Conservation (phyloP, 345 rosid species). For the Camelina neglecta region DNA sequence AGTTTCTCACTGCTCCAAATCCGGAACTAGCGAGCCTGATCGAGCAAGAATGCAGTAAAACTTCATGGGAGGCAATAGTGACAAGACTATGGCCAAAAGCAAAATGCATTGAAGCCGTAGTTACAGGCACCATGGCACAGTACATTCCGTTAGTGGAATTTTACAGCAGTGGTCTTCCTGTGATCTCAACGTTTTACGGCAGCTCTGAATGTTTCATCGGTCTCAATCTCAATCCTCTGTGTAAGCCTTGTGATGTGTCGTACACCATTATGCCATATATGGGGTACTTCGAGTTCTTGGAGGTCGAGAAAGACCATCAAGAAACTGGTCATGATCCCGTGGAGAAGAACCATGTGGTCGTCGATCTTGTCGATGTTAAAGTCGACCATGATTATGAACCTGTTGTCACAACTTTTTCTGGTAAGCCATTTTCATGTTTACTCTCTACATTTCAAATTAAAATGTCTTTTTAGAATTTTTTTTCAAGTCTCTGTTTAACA, state of each 20-base stretch:
- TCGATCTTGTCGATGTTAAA: slow-evolving; percentile 75
- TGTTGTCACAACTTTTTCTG: slow-evolving; percentile 78
- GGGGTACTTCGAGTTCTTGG: slow-evolving; percentile 88
- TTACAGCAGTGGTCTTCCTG: slow-evolving; percentile 76
- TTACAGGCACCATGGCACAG: slow-evolving; percentile 93
- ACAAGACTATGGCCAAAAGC: slow-evolving; percentile 78
- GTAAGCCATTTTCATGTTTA: slow-evolving; percentile 40
- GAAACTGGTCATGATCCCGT: slow-evolving; percentile 36
- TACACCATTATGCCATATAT: slow-evolving; percentile 78
- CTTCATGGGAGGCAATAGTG: slow-evolving; percentile 82
- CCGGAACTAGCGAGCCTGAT: slow-evolving; percentile 57
- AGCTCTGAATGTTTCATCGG: slow-evolving; percentile 89
- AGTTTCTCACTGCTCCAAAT: slow-evolving; percentile 52
- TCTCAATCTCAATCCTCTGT: slow-evolving; percentile 65
- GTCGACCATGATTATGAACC: slow-evolving; percentile 75
- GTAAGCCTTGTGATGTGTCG: slow-evolving; percentile 76
- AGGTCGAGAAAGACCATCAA: slow-evolving; percentile 50
- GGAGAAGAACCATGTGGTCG: slow-evolving; percentile 31
- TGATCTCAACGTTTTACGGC: slow-evolving; percentile 81
- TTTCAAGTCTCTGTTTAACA: background rate
- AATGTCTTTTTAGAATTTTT: background rate
- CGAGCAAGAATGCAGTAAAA: slow-evolving; percentile 52
- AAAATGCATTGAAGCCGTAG: slow-evolving; percentile 76
- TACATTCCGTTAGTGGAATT: slow-evolving; percentile 71
- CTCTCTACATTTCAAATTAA: background rate